Base-by-base conservation (phyloP, 2,329 filamentous ascomycete genomes). In the Plectosphaerella cucumerina region DNA sequence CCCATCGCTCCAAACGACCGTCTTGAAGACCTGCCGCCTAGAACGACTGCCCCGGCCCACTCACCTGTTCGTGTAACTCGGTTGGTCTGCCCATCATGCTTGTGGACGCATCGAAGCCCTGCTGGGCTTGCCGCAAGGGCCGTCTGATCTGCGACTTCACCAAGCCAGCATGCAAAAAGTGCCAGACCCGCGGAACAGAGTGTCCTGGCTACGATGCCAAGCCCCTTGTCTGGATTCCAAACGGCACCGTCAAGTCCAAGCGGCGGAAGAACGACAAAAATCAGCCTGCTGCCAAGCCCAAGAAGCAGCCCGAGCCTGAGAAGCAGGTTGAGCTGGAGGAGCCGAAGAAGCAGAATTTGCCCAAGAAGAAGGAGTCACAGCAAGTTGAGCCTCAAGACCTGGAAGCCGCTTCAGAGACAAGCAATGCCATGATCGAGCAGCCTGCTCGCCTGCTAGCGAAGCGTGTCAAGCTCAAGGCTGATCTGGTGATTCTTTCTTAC, bases 151-250 rank as follows among this genome's bases (percentile, higher is more conserved):
- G 58, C 48, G 58, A 60, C 33, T 48, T 52, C 15, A 44, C 50
- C 5, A 51, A 49, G 23, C 58, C 58, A 2, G 44, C 21, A 6
- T 60, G 57, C 44, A 10, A 37, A 5, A 59, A 58, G 34, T 60
- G 58, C 17, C 17, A 26, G 14, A 6, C 33, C 8, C 50, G 56
- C 5, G 52, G 56, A 3, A 34, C 50, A 9, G 11, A 44, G 12
- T 59, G 57, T 31, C 51, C 57, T 4, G 57, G 57, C 4, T 60
- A 60, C 49, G 58, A 52, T 14, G 50, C 55, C 44, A 60, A 57
- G 47, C 57, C 58, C 17, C 51, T 59, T 10, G 35, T 37, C 15
- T 37, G 35, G 35, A 37, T 37, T 37, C 35, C 35, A 6, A 37
- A 37, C 35, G 35, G 35, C 15, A 37, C 35, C 10, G 35, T 37